Base-by-base conservation (phyloP, 305 asterid genomes). In the Solanum hybrid region DNA sequence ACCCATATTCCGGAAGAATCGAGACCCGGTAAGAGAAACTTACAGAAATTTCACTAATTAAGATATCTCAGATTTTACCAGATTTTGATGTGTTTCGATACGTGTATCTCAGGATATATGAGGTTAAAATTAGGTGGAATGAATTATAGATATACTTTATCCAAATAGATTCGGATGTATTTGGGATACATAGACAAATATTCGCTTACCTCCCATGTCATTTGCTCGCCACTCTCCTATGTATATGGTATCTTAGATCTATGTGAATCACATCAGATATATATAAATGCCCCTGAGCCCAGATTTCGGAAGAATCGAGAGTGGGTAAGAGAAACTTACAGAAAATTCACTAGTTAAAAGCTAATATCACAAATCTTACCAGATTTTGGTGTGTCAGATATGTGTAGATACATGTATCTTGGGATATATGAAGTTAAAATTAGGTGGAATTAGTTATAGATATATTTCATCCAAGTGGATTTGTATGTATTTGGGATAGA, bases 391-490 rank as follows among this genome's bases (percentile, higher is more conserved):
- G 72, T 10, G 6, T 64, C 6, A 22, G 1, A 64, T 19, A 8
- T 5, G 12, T 60, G 26, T 60, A 19, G 26, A 60, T 22, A 64
- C 13, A 8, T 22, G 13, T 22, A 64, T 64, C 2, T 64, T 0
- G 0, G 1, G 13, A 22, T 22, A 64, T 64, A 64, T 2, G 6
- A 64, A 8, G 27, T 64, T 64, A 64, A 64, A 64, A 64, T 22
- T 64, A 64, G 26, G 27, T 9, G 6, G 13, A 9, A 64, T 64
- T 22, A 1, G 3, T 22, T 64, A 3, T 64, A 22, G 27, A 64
- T 22, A 64, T 4, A 64, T 0, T 22, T 0, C 0, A 64, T 64
- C 12, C 13, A 64, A 9, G 27, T 64, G 72, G 13, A 8, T 22
- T 9, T n/a, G 6, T 10, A 64, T 64, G 72, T 9, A 22, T 64